These are phyloP conservation scores for Clausena lansium DNA, from an alignment of 345 rosid species.

Conservation along the genomic window DNA sequence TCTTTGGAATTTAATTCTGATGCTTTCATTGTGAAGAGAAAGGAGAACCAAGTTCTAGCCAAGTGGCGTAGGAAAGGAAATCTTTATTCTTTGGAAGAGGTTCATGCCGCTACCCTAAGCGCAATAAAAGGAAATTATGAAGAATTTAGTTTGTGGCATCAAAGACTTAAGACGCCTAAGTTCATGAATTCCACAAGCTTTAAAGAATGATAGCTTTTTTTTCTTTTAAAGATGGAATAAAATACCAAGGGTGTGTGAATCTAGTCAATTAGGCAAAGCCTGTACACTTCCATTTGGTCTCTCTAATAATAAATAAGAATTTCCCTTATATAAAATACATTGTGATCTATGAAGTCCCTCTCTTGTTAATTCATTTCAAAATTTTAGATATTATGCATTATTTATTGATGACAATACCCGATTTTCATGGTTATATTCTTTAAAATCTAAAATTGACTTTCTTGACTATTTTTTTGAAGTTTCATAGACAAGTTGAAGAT, in stretches of 20 bases:
- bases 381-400: neutral
- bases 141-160: neutral
- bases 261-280: neutral
- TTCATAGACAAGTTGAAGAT: no score
- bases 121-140: neutral
- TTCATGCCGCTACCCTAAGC: no score
- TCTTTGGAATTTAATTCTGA: no score
- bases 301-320: neutral
- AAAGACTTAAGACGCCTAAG: neutral
- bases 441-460: no score
- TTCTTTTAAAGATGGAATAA: neutral
- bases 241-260: neutral
- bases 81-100: neutral
- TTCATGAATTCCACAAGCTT: neutral
- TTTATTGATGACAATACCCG: no score
- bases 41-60: neutral
- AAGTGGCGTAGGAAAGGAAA: neutral
- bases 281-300: neutral
- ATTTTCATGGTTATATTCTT: no score
- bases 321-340: neutral
- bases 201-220: no score
- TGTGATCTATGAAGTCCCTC: neutral
- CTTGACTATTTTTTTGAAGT: no score
- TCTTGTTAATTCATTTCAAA: no score
- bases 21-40: neutral